Conservation (phyloP, 768 basidiomycete genomes). For the Rhodotorula taiwanensis region DNA sequence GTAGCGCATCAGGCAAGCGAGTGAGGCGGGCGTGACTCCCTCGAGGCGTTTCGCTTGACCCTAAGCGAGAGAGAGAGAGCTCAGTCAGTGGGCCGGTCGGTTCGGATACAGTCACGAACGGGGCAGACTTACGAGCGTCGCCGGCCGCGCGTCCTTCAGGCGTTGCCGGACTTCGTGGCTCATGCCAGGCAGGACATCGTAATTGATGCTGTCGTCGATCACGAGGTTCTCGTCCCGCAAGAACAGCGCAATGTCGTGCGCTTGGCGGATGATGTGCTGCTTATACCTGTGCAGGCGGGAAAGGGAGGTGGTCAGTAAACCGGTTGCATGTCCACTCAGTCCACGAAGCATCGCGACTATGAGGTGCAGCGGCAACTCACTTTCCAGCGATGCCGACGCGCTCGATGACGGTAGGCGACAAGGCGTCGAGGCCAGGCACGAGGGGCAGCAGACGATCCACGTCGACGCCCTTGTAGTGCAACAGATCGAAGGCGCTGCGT, state of each 20-base stretch:
- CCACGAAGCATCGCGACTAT: neutral
- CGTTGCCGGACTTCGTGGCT: conserved; percentile 69
- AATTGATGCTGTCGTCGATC: conserved; percentile 67
- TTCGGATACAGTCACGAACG: neutral
- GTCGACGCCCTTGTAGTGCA: conserved; percentile 57
- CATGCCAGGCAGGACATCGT: conserved; percentile 58
- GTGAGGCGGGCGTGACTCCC: conserved; percentile 76
- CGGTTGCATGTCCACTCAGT: neutral
- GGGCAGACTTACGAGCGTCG: conserved; percentile 55
- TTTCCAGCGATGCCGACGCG: conserved; percentile 57
- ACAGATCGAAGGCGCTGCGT: conserved; percentile 64
- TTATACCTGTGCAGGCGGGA: conserved; percentile 26
- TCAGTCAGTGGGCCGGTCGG: neutral
- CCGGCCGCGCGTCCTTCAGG: conserved; percentile 57
- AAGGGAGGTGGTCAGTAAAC: neutral
- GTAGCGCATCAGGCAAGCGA: conserved; percentile 63
- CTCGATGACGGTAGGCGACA: conserved; percentile 54
- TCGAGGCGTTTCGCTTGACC: conserved; percentile 91
- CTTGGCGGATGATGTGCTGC: conserved; percentile 60
- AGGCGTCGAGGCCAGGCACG: conserved; percentile 52
- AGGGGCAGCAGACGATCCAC: conserved; percentile 48
- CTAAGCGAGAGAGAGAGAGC: conserved; percentile 39
- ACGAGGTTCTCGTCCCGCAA: conserved; percentile 65
- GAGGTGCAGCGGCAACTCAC: neutral
- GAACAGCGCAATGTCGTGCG: conserved; percentile 66